phyloP scores from a whole-genome alignment of 2,329 filamentous ascomycete genomes.

The Aureobasidium mangrovei region DNA sequence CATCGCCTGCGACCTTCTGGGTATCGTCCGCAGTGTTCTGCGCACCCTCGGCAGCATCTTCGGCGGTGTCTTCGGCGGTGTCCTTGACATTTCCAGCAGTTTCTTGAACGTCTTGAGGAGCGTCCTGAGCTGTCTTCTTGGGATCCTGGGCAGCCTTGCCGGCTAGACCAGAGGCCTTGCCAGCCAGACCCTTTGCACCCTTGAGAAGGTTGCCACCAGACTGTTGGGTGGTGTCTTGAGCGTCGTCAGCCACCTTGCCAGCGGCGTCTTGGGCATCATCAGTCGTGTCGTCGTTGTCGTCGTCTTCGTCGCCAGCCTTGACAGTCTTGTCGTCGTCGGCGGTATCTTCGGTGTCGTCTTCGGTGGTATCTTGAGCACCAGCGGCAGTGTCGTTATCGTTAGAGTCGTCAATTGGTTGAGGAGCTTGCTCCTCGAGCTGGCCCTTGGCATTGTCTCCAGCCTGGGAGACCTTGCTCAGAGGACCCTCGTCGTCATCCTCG shows the following conservation, averaged over 20 bases:
- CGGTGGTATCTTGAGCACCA: constrained; percentile 37
- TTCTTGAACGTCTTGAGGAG: constrained; percentile 25
- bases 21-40: constrained; percentile 27
- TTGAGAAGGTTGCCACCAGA: constrained; percentile 32
- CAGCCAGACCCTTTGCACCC: constrained; percentile 39
- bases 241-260: constrained; percentile 26
- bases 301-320: constrained; percentile 31
- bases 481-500: constrained; percentile 27
- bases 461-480: constrained; percentile 40
- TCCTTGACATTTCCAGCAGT: constrained; percentile 27
- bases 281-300: constrained; percentile 23
- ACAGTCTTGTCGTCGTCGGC: constrained; percentile 35
- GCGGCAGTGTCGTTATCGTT: constrained; percentile 29
- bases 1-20: constrained; percentile 30
- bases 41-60: constrained; percentile 26
- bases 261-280: constrained; percentile 22
- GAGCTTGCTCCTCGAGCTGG: constrained; percentile 36
- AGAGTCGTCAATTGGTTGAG: constrained; percentile 37
- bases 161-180: constrained; percentile 38
- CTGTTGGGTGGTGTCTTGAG: constrained; percentile 27
- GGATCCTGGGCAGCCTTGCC: constrained; percentile 35
- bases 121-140: constrained; percentile 24
- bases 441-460: constrained; percentile 37
- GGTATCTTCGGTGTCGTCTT: constrained; percentile 29
- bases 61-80: constrained; percentile 29